Evolutionary conservation across 2,329 filamentous ascomycete genomes (phyloP), one percentile per base, ranked within the genome.

Genomic region (Paramyrothecium sp.): DNA sequence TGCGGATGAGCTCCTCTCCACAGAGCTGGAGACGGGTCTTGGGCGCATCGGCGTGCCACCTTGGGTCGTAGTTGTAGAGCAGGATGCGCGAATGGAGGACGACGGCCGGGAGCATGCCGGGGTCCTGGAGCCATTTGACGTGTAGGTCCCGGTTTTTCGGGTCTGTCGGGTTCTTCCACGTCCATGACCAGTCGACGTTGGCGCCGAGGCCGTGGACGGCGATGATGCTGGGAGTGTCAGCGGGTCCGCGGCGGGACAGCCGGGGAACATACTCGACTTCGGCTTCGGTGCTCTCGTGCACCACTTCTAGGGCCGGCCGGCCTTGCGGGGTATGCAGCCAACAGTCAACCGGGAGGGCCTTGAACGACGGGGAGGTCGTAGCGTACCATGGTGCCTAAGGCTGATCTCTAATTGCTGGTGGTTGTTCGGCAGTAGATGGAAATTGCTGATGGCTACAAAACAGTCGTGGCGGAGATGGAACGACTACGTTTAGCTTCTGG

Each of bases 171-270:
- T 59, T 55, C 26, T 60, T 57, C 53, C 55, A 65, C 3, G 53
- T 57, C 63, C 60, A 65, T 8, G 63, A 61, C 62, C 60, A 64
- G 53, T 64, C 62, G 1, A 60, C 62, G 38, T 64, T 57, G 16
- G 61, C 49, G 4, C 62, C 62, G n/a, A 65, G 60, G 23, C 63
- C 60, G 23, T 65, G 60, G 1, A 65, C 61, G 44, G 63, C 60
- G 49, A 65, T 52, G 44, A 64, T 63, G 58, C 61, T 65, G 38
- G 16, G 16, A 20, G 51, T 30, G n/a, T 48, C 49, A 21, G 50
- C 33, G 33, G 33, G 10, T 8, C 33, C 33, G 19, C 17, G 19
- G 22, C 34, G 47, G 53, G 53, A 41, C 19, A 12, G 34, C 46
- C 30, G 4, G 47, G 22, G 54, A 33, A 22, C 51, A 19, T 54